A percentile compares a stretch with the other conserved stretches of the same genome.
phyloP scores from a whole-genome alignment of 2,329 filamentous ascomycete species.

The Aspergillus sp. region DNA sequence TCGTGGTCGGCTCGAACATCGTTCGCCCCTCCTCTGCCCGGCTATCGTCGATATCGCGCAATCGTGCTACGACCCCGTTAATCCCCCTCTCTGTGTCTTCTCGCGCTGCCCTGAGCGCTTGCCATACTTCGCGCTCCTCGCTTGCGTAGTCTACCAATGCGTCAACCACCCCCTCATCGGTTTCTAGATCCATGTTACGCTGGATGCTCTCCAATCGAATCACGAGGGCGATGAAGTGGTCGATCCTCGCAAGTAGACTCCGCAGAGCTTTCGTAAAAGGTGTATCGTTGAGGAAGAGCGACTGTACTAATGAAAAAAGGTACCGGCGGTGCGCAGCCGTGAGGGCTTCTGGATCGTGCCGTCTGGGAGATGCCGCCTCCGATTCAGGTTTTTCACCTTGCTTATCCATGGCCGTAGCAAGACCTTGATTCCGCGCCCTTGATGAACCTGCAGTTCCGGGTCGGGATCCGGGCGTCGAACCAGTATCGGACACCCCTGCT shows the following conservation, averaged over 20 bases:
- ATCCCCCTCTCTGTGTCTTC: slow-evolving; percentile 66
- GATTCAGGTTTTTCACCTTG: slow-evolving; percentile 15
- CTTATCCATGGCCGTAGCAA: slow-evolving; percentile 7
- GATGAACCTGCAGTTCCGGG: slow-evolving; percentile 39
- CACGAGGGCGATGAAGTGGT: slow-evolving; percentile 76
- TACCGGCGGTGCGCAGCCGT: slow-evolving; percentile 77
- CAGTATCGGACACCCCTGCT: slow-evolving; percentile 36
- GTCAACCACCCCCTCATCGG: slow-evolving; percentile 78
- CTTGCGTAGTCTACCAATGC: slow-evolving; percentile 68
- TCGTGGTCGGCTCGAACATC: slow-evolving; percentile 30
- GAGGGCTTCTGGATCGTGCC: slow-evolving; percentile 81
- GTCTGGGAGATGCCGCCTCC: slow-evolving; percentile 23
- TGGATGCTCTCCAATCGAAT: slow-evolving; percentile 75
- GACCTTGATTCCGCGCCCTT: slow-evolving; percentile 16
- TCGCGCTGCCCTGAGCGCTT: slow-evolving; percentile 65
- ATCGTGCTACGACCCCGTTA: slow-evolving; percentile 57
- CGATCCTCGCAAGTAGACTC: slow-evolving; percentile 56
- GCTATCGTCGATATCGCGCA: slow-evolving; percentile 61
- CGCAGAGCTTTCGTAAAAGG: slow-evolving; percentile 43
- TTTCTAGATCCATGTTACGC: slow-evolving; percentile 74
- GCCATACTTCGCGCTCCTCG: slow-evolving; percentile 69
- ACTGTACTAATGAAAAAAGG: slow-evolving; percentile 61
- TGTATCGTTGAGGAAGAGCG: slow-evolving; percentile 44
- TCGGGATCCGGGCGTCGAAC: slow-evolving; percentile 32
- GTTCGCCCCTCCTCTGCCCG: slow-evolving; percentile 44